A percentile compares a stretch with the other conserved stretches of the same genome.
Conservation (phyloP, 2,329 filamentous ascomycete genomes). For the Cercospora nicotianae region DNA sequence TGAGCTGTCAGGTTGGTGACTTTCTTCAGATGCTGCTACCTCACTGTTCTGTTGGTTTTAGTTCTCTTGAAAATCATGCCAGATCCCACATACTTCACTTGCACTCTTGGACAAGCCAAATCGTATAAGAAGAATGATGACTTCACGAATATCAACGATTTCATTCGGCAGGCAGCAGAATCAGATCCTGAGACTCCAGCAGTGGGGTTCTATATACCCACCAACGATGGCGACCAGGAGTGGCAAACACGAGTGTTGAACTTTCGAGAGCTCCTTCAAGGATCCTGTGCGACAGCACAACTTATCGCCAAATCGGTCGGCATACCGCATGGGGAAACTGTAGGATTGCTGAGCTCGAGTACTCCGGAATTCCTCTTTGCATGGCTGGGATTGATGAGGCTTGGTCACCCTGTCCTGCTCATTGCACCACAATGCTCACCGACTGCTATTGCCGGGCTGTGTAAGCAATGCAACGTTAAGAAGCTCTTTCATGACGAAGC, state of each 20-base stretch:
- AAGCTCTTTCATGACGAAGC: constrained; percentile 51
- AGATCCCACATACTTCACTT: constrained; percentile 55
- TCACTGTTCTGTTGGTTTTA: background rate
- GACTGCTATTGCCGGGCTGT: constrained; percentile 55
- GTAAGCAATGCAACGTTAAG: constrained; percentile 46
- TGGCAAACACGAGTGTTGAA: constrained; percentile 37
- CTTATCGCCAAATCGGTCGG: constrained; percentile 29
- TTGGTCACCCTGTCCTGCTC: constrained; percentile 58
- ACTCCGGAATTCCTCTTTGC: constrained; percentile 59
- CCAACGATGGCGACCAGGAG: constrained; percentile 9
- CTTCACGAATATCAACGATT: constrained; percentile 50
- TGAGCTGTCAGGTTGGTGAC: background rate
- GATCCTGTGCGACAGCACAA: constrained; percentile 42
- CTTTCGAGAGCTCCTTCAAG: constrained; percentile 40
- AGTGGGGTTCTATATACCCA: constrained; percentile 51
- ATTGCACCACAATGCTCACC: constrained; percentile 54
- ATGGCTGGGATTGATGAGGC: constrained; percentile 60
- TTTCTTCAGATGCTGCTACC: background rate
- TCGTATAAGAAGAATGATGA: constrained; percentile 30
- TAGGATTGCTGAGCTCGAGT: constrained; percentile 59
- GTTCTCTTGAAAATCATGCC: background rate
- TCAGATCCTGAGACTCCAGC: constrained; percentile 46
- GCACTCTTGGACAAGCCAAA: constrained; percentile 59
- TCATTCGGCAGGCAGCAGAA: constrained; percentile 53
- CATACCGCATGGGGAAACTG: constrained; percentile 35